Evolutionary conservation across 495 filamentous ascomycete species (phyloP).

Genomic region (Penicillium longicatenatum): DNA sequence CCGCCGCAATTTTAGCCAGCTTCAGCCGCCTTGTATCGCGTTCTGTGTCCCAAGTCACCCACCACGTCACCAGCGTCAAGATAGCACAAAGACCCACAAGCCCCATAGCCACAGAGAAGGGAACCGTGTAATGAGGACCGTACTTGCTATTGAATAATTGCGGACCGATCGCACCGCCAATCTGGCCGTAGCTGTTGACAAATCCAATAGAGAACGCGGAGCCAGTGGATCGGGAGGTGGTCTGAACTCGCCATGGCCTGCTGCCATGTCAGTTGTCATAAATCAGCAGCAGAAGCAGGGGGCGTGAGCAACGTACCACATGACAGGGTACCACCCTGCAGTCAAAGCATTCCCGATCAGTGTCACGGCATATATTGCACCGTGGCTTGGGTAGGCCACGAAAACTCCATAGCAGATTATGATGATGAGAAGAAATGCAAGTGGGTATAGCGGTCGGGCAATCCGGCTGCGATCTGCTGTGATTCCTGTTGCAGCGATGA

Average conservation of each 20-base stretch:
- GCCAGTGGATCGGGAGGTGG: slow-evolving; percentile 42
- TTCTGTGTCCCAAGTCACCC: slow-evolving; percentile 34
- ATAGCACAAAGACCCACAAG: slow-evolving; percentile 27
- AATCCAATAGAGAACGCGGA: slow-evolving; percentile 49
- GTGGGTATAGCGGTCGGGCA: slow-evolving; percentile 43
- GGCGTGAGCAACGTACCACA: slow-evolving; percentile 26
- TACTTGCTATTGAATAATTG: slow-evolving; percentile 39
- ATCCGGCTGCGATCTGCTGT: slow-evolving; percentile 44
- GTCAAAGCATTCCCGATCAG: slow-evolving; percentile 35
- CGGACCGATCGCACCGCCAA: slow-evolving; percentile 38
- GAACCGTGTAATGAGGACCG: slow-evolving; percentile 31
- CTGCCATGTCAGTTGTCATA: neutral
- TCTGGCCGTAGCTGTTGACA: slow-evolving; percentile 41
- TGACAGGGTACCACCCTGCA: slow-evolving; percentile 43
- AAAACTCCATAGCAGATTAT: slow-evolving; percentile 44
- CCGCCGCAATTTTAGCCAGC: slow-evolving; percentile 40
- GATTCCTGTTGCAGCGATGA: slow-evolving; percentile 39
- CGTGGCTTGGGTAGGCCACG: slow-evolving; percentile 41
- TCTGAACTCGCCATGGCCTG: slow-evolving; percentile 45
- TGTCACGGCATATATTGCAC: slow-evolving; percentile 42
- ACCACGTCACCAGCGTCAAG: slow-evolving; percentile 22
- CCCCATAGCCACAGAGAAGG: slow-evolving; percentile 37
- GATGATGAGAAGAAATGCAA: slow-evolving; percentile 43
- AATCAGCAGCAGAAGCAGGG: neutral
- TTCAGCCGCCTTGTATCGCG: slow-evolving; percentile 37